Conservation (phyloP, 1,284 basidiomycete species). For the Coniferiporia weirii region DNA sequence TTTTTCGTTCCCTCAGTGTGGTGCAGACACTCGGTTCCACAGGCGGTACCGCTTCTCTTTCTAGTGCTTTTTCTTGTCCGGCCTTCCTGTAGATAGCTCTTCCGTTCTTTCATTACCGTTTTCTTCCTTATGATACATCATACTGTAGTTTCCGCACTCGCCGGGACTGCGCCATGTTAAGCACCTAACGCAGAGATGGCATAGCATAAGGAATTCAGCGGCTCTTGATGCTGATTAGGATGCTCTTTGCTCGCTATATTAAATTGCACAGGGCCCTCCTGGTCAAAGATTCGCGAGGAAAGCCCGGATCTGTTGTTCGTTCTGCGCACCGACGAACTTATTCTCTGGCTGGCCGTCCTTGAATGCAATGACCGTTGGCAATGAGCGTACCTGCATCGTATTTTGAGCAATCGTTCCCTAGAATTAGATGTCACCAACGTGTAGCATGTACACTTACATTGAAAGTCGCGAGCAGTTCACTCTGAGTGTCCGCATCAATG, state of each 20-base stretch:
- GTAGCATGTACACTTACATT: conserved; percentile 33
- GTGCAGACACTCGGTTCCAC: neutral
- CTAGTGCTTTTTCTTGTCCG: neutral
- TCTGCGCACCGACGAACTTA: conserved; percentile 58
- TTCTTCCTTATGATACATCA: conserved; percentile 12
- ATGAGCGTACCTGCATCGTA: conserved; percentile 45
- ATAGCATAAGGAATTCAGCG: neutral
- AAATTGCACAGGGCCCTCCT: neutral
- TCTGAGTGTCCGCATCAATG: conserved; percentile 55
- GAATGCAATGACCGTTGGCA: conserved; percentile 73
- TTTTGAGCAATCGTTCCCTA: neutral
- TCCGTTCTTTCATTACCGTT: neutral
- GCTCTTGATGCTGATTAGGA: neutral
- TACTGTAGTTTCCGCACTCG: conserved; percentile 10
- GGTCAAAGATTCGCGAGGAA: conserved; percentile 35
- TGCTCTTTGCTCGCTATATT: neutral
- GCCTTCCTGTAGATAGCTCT: conserved; percentile 5
- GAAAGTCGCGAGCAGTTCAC: conserved; percentile 43
- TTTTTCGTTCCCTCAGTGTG: neutral
- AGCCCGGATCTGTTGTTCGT: conserved; percentile 41
- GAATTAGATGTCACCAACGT: neutral
- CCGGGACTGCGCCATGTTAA: neutral
- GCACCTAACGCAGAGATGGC: neutral
- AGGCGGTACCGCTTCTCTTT: neutral
- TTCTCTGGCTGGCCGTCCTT: conserved; percentile 48